Percentiles rank a stretch among this genome's conserved stretches.
These are phyloP conservation scores for Ascochyta lentis DNA, from an alignment of 2,329 filamentous ascomycete species.

Conservation along the genomic window DNA sequence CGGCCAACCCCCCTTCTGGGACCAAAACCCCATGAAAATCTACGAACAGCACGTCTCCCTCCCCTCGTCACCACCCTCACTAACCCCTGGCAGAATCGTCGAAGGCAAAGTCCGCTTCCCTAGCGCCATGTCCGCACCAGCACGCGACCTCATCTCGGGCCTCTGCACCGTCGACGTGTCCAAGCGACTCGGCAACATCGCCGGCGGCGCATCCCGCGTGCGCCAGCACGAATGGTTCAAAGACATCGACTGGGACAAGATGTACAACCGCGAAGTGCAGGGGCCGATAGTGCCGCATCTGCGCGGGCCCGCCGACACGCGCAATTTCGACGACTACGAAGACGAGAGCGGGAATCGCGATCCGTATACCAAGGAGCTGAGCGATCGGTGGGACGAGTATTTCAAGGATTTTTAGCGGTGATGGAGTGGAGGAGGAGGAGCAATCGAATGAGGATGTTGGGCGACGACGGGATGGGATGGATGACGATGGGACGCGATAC, in stretches of 20 bases:
- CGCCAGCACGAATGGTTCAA: slow-evolving; percentile 80
- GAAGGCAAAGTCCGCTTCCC: slow-evolving; percentile 80
- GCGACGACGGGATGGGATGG: no score
- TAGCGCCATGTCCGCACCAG: slow-evolving; percentile 69
- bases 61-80: no score
- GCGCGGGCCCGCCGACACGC: slow-evolving; percentile 73
- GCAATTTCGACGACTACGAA: slow-evolving; percentile 85
- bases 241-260: slow-evolving; percentile 74
- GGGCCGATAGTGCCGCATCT: slow-evolving; percentile 81
- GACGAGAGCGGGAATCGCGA: slow-evolving; percentile 72
- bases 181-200: slow-evolving; percentile 78
- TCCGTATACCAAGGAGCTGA: slow-evolving; percentile 72
- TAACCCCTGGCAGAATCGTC: slow-evolving; percentile 66
- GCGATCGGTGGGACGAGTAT: slow-evolving; percentile 70
- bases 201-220: slow-evolving; percentile 73
- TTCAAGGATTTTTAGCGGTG: slow-evolving; percentile 71
- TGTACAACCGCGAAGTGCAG: slow-evolving; percentile 67
- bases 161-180: slow-evolving; percentile 82
- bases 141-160: slow-evolving; percentile 75
- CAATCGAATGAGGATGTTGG: no score
- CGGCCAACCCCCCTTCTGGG: slow-evolving; percentile 86
- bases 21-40: slow-evolving; percentile 85
- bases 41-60: slow-evolving; percentile 66
- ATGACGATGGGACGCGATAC: no score
- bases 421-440: neutral